A percentile compares a stretch with the other conserved stretches of the same genome.
Evolutionary conservation across 1,284 basidiomycete genomes (phyloP).

Genomic region (Moesziomyces sp.): DNA sequence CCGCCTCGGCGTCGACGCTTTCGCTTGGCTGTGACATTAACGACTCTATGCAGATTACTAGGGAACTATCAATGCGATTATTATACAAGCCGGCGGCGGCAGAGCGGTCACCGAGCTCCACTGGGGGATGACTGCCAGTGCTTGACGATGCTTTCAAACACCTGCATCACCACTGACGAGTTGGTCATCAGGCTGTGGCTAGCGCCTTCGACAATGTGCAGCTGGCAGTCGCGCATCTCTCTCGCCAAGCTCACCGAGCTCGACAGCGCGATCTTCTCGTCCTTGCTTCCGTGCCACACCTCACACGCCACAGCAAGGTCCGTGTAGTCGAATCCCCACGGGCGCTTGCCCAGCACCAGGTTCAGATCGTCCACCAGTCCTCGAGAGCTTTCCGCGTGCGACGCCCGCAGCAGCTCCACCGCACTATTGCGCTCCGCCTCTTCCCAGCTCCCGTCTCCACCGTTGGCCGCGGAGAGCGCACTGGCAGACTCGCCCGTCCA

Average conservation of each 20-base stretch:
- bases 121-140: not conserved
- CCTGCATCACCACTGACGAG: slow-evolving; percentile 52
- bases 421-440: slow-evolving; percentile 63
- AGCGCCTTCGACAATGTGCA: slow-evolving; percentile 85
- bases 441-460: not conserved
- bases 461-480: not conserved
- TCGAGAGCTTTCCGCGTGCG: slow-evolving; percentile 89
- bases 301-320: slow-evolving; percentile 82
- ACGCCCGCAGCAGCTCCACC: slow-evolving; percentile 87
- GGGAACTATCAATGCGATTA: too few species aligned
- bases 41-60: too few species aligned
- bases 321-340: slow-evolving; percentile 74
- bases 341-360: slow-evolving; percentile 83
- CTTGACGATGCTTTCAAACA: slow-evolving; percentile 52
- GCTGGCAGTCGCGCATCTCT: slow-evolving; percentile 81
- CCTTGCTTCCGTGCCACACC: slow-evolving; percentile 92
- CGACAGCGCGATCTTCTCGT: slow-evolving; percentile 90
- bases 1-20: too few species aligned
- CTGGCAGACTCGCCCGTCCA: too few species aligned
- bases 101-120: not conserved
- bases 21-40: too few species aligned
- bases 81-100: not conserved
- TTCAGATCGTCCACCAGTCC: slow-evolving; percentile 91
- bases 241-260: slow-evolving; percentile 86
- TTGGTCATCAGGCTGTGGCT: slow-evolving; percentile 92